Conservation (phyloP, 352 stramenopile genomes). For the Phytophthora podocarpi region DNA sequence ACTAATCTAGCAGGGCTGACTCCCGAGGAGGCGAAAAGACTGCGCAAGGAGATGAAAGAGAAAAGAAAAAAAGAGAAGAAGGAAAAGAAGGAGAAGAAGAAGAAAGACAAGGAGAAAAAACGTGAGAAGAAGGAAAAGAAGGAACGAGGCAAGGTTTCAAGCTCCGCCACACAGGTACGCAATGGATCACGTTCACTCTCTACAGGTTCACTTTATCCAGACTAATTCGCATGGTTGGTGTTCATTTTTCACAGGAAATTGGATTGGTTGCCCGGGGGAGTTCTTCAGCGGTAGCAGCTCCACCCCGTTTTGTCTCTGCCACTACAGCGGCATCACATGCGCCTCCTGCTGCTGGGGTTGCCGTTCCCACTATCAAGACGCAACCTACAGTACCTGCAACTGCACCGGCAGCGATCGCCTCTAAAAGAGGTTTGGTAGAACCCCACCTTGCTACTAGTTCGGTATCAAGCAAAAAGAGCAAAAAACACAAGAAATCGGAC, state of each 20-base stretch:
- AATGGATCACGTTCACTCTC: neutral
- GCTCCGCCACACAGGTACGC: constrained; percentile 29
- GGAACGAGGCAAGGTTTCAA: constrained; percentile 43
- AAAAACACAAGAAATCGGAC: constrained; percentile 82
- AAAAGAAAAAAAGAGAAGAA: constrained; percentile 73
- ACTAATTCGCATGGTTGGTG: constrained; percentile 2
- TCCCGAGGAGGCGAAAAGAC: constrained; percentile 33
- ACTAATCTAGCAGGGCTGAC: constrained; percentile 15
- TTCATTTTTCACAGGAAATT: constrained; percentile 16
- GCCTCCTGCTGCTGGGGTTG: constrained; percentile 1
- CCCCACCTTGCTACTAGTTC: constrained; percentile 29
- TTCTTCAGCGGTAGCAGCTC: neutral
- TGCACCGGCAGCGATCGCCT: constrained; percentile 23
- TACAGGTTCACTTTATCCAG: neutral
- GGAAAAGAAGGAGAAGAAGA: constrained; percentile 77
- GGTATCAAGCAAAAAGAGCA: constrained; percentile 55
- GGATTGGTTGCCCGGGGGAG: constrained; percentile 2
- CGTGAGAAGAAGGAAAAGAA: constrained; percentile 63
- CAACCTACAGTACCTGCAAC: constrained; percentile 2
- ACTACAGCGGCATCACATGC: neutral
- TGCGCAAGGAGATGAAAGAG: constrained; percentile 58
- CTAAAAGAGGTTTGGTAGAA: constrained; percentile 44
- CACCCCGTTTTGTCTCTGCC: neutral
- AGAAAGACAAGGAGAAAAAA: constrained; percentile 64
- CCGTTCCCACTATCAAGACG: neutral